Evolutionary conservation across 2,329 filamentous ascomycete genomes (phyloP), one percentile per base, ranked within the genome.

Genomic region (Sarocladium brachiariae): DNA sequence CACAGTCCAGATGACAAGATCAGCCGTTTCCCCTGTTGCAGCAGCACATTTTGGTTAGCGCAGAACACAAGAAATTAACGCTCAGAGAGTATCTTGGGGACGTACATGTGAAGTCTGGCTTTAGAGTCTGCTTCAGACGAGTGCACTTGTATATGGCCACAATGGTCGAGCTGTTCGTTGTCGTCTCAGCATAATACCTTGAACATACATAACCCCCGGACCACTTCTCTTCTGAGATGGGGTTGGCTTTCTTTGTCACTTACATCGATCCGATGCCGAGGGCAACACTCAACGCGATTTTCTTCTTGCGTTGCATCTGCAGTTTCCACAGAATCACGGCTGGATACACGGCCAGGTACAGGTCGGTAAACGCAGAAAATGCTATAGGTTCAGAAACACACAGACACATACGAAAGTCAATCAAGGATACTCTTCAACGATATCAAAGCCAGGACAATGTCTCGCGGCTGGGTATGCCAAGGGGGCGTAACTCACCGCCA

Each of bases 1-100:
- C 70, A 65, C 63, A 3, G 71, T 74, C 71, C 72, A 75, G 27
- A 73, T 65, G 1, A 72, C 62, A 2, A 73, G 59, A 16, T 72
- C 69, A 0, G 65, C 64, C 4, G 68, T 72, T n/a, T 65, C 63
- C 58, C 60, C 63, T 2, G 57, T 58, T 39, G 3, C 53, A 60
- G 60, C 53, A 61, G 57, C 0, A 24, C n/a, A 13, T n/a, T 39
- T 55, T 59, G 3, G 53, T 56, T 0, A 64, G 50, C 43, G 61
- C 59, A 45, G 66, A 66, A 54, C 27, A 7, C n/a, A n/a, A n/a
- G n/a, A n/a, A n/a, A n/a, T n/a, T n/a, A n/a, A n/a, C n/a, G n/a
- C n/a, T n/a, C n/a, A n/a, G n/a, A n/a, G n/a, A n/a, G n/a, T n/a
- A n/a, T n/a, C n/a, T n/a, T n/a, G n/a, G n/a, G n/a, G n/a, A 39